A percentile compares a stretch with the other conserved stretches of the same genome.
phyloP scores from a whole-genome alignment of 257 asterid genomes.

The Gentiana macrophylla region DNA sequence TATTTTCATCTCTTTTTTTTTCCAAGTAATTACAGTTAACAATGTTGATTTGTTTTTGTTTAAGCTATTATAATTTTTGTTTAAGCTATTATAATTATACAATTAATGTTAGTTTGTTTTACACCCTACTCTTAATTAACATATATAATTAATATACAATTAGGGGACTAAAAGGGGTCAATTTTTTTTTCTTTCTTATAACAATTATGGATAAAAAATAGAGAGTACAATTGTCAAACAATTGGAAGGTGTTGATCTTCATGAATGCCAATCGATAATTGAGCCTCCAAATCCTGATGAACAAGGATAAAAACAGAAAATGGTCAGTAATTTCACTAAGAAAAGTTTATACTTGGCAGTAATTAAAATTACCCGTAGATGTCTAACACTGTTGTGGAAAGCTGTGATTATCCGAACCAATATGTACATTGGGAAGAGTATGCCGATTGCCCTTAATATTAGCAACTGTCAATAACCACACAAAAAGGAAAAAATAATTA shows the following conservation, averaged over 20 bases:
- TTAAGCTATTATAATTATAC: too few species aligned
- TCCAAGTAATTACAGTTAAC: too few species aligned
- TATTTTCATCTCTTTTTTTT: too few species aligned
- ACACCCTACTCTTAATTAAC: too few species aligned
- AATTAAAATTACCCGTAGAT: constrained; percentile 15
- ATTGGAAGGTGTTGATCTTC: constrained; percentile 3
- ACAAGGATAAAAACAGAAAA: too few species aligned
- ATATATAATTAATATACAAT: too few species aligned
- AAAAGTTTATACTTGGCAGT: not conserved
- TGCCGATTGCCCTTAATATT: constrained; percentile 49
- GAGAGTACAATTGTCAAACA: not conserved
- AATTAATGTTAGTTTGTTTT: too few species aligned
- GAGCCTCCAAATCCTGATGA: constrained; percentile 1
- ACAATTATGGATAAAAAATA: not conserved
- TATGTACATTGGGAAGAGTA: constrained; percentile 72
- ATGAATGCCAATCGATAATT: not conserved
- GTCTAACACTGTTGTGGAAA: constrained; percentile 32
- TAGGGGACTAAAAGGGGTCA: too few species aligned
- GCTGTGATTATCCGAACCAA: constrained; percentile 41
- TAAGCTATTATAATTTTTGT: too few species aligned
- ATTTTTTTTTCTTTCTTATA: too few species aligned
- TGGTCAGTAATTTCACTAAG: too few species aligned
- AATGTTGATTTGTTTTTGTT: too few species aligned
- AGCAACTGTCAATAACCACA: constrained; percentile 36
- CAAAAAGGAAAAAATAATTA: not conserved